These are phyloP conservation scores for Tuber umbilicatum DNA, from an alignment of 495 filamentous ascomycete species.

Conservation along the genomic window DNA sequence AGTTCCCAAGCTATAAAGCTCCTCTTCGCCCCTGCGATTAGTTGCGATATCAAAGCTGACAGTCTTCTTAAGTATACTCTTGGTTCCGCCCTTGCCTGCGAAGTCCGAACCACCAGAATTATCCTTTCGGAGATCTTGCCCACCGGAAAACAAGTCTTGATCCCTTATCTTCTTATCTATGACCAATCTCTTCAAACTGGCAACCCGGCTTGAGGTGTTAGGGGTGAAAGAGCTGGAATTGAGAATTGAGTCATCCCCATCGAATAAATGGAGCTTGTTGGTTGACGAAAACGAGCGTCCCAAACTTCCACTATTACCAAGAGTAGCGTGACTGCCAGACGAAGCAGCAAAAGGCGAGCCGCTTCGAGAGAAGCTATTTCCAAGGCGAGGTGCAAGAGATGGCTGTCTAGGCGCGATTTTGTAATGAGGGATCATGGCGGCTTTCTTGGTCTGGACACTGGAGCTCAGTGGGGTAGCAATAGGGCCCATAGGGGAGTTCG, in stretches of 20 bases:
- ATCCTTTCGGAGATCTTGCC: conserved; percentile 60
- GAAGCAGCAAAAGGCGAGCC: conserved; percentile 37
- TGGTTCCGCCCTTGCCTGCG: conserved; percentile 41
- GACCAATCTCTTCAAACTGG: conserved; percentile 76
- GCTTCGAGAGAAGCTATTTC: conserved; percentile 50
- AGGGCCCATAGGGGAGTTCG: conserved; percentile 33
- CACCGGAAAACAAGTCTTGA: conserved; percentile 39
- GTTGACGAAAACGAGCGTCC: conserved; percentile 50
- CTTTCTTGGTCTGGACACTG: conserved; percentile 65
- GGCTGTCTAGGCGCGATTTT: conserved; percentile 76
- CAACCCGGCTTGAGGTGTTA: conserved; percentile 54
- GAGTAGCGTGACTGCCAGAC: conserved; percentile 24
- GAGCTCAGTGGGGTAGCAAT: conserved; percentile 55
- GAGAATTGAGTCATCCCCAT: conserved; percentile 70
- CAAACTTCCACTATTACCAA: conserved; percentile 27
- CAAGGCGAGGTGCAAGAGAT: conserved; percentile 64
- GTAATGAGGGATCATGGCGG: conserved; percentile 70
- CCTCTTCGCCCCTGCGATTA: conserved; percentile 44
- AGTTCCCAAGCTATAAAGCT: conserved; percentile 44
- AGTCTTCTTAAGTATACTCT: conserved; percentile 66
- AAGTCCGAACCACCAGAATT: conserved; percentile 37
- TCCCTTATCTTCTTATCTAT: conserved; percentile 74
- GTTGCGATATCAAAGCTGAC: conserved; percentile 78
- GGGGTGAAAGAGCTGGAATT: conserved; percentile 78
- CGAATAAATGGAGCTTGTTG: conserved; percentile 60